A percentile compares a stretch with the other conserved stretches of the same genome.
phyloP scores from a whole-genome alignment of 1,284 basidiomycete genomes.

The Ceratobasidium sp. region DNA sequence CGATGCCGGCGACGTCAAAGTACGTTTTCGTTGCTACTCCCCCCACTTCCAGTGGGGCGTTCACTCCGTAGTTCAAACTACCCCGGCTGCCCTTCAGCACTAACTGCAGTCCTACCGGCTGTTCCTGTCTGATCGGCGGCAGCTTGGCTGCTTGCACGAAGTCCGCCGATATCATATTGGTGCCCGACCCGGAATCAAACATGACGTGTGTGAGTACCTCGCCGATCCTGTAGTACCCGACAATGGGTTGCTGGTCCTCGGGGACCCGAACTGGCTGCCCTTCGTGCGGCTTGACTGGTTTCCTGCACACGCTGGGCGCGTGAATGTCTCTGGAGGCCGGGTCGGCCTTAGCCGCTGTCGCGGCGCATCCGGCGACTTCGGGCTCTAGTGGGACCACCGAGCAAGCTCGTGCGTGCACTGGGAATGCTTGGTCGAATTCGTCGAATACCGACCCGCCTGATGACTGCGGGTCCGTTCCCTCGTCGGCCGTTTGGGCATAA shows the following conservation, averaged over 20 bases:
- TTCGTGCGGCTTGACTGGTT: too few species aligned
- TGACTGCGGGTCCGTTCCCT: too few species aligned
- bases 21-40: slow-evolving; percentile 47
- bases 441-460: slow-evolving; percentile 25
- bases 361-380: too few species aligned
- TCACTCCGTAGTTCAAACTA: background rate
- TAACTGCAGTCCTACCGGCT: slow-evolving; percentile 22
- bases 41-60: slow-evolving; percentile 47
- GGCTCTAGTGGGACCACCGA: too few species aligned
- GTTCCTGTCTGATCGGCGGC: background rate
- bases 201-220: background rate
- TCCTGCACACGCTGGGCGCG: too few species aligned
- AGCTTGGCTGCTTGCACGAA: slow-evolving; percentile 11
- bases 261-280: background rate
- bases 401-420: too few species aligned
- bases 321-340: too few species aligned
- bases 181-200: slow-evolving; percentile 25
- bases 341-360: too few species aligned
- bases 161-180: slow-evolving; percentile 12
- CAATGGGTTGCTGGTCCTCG: slow-evolving; percentile 4
- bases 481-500: too few species aligned
- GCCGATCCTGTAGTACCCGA: background rate
- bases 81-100: slow-evolving; percentile 20
- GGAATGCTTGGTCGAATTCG: too few species aligned
- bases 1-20: slow-evolving; percentile 53